phyloP scores from a whole-genome alignment of 495 filamentous ascomycete genomes.

The Haplographium delicatum region DNA sequence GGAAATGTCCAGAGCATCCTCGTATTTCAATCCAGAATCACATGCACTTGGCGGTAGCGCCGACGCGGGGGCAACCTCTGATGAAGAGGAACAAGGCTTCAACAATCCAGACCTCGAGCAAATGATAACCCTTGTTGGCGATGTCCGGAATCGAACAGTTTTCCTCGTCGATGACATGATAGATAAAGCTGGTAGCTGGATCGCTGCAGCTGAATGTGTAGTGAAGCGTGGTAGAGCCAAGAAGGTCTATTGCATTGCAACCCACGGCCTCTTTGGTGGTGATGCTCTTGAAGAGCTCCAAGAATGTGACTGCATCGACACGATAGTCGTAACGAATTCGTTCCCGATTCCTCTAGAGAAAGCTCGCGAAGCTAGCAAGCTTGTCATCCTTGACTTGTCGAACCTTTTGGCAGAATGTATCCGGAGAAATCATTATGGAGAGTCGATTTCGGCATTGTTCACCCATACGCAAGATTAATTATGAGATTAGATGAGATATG shows the following conservation, averaged over 20 bases:
- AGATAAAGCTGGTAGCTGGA: conserved; percentile 94
- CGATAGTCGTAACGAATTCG: conserved; percentile 93
- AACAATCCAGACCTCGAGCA: conserved; percentile 73
- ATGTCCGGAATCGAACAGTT: conserved; percentile 79
- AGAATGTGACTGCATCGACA: conserved; percentile 83
- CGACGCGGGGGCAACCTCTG: conserved; percentile 72
- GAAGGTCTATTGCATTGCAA: conserved; percentile 96
- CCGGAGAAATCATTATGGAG: conserved; percentile 86
- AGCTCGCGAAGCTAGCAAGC: conserved; percentile 66
- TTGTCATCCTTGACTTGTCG: conserved; percentile 83
- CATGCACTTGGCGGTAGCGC: conserved; percentile 77
- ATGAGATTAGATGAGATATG: no score
- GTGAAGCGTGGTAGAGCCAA: conserved; percentile 87
- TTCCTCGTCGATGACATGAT: conserved; percentile 99
- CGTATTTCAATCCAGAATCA: conserved; percentile 46
- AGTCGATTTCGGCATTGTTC: conserved; percentile 83
- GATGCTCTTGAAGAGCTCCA: conserved; percentile 89
- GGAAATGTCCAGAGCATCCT: conserved; percentile 50
- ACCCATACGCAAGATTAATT: conserved; percentile 61
- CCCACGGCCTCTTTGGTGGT: conserved; percentile 87
- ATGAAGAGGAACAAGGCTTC: conserved; percentile 82
- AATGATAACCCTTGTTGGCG: conserved; percentile 93
- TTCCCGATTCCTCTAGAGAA: conserved; percentile 80
- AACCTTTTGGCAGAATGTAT: conserved; percentile 88
- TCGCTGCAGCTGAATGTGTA: conserved; percentile 96